Conservation (phyloP, 2,329 filamentous ascomycete species). For the Fusarium subtropicale region DNA sequence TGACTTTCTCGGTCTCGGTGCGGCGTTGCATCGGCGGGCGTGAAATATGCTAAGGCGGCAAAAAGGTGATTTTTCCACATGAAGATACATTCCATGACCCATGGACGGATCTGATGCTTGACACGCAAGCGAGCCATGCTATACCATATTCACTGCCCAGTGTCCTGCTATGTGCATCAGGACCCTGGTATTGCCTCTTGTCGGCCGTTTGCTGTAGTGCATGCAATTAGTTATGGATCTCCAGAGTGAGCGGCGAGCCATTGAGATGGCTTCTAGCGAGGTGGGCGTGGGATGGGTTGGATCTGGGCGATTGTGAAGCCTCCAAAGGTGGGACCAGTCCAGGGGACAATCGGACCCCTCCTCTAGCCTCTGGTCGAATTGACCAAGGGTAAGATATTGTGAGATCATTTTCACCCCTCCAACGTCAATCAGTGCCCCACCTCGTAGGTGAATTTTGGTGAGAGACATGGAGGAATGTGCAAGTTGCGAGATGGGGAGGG, state of each 20-base stretch:
- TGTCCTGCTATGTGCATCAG: neutral
- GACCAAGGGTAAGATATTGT: constrained; percentile 27
- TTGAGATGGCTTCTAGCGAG: constrained; percentile 17
- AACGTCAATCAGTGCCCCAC: constrained; percentile 41
- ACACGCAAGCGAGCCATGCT: constrained; percentile 10
- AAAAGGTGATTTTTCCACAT: constrained; percentile 29
- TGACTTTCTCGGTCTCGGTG: constrained; percentile 34
- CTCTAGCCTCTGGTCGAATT: constrained; percentile 13
- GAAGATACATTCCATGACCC: constrained; percentile 1
- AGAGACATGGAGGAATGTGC: constrained; percentile 25
- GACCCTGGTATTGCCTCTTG: constrained; percentile 8
- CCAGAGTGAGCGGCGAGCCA: constrained; percentile 26
- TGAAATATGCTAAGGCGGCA: constrained; percentile 31
- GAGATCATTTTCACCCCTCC: constrained; percentile 38
- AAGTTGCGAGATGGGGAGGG: constrained; percentile 22
- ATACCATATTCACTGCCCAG: constrained; percentile 7
- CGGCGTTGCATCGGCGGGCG: constrained; percentile 40
- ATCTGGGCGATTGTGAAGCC: constrained; percentile 32
- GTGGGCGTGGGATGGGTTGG: constrained; percentile 31
- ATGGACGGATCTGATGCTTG: constrained; percentile 13
- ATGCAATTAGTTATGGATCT: constrained; percentile 16
- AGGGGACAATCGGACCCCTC: constrained; percentile 22
- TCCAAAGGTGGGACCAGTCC: constrained; percentile 13
- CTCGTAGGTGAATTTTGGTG: constrained; percentile 31
- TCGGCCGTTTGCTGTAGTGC: constrained; percentile 13